Conservation (phyloP, 257 asterid genomes). For the Ehretia macrophylla region DNA sequence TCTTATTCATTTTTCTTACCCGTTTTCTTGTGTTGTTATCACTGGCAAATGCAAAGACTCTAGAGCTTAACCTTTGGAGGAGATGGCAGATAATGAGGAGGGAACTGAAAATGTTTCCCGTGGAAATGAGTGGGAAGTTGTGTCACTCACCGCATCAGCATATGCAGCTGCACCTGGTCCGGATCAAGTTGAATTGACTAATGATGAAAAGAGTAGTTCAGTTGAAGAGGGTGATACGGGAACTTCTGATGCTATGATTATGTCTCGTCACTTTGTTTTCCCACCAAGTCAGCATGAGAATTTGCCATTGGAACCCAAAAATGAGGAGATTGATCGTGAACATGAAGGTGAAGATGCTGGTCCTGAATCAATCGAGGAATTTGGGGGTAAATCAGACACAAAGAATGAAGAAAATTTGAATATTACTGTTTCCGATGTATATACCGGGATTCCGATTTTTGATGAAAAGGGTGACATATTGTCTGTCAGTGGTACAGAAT, state of each 20-base stretch:
- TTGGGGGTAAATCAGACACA: constrained; percentile 27
- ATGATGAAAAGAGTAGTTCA: constrained; percentile 26
- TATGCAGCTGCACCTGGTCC: constrained; percentile 80
- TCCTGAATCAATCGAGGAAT: constrained; percentile 25
- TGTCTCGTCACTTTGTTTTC: constrained; percentile 71
- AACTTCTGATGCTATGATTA: constrained; percentile 57
- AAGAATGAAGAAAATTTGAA: constrained; percentile 33
- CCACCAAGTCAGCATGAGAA: constrained; percentile 68
- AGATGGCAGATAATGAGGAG: constrained; percentile 57
- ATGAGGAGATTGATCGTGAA: constrained; percentile 26
- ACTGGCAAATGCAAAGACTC: too few species aligned
- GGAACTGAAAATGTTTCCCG: constrained; percentile 47
- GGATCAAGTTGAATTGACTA: constrained; percentile 27
- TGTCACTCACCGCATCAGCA: constrained; percentile 75
- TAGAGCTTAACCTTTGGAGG: neutral
- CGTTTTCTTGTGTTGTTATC: too few species aligned
- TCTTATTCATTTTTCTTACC: too few species aligned
- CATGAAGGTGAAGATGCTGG: constrained; percentile 19
- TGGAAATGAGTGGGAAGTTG: constrained; percentile 92
- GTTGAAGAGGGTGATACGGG: constrained; percentile 38
- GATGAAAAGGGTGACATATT: constrained; percentile 31
- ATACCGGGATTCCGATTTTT: constrained; percentile 28
- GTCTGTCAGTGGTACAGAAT: constrained; percentile 32
- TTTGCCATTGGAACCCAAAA: constrained; percentile 33
- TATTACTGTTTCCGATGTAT: constrained; percentile 30